These are phyloP conservation scores for Podaxis sp. DNA, from an alignment of 768 basidiomycete genomes.

Conservation along the genomic window DNA sequence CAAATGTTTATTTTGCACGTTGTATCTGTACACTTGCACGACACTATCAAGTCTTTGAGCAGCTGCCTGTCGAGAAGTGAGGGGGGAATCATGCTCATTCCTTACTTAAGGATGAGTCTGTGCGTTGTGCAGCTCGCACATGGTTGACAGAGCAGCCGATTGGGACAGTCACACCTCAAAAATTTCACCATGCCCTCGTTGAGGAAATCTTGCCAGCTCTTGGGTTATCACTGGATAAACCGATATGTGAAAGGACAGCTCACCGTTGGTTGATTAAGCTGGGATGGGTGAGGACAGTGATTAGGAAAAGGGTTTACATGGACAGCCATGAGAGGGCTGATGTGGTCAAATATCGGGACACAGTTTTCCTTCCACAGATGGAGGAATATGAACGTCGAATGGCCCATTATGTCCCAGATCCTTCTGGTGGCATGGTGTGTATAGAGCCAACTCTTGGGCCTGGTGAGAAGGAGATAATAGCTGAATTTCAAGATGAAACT, in stretches of 20 bases:
- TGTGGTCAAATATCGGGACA: conserved; percentile 33
- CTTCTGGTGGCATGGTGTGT: conserved; percentile 20
- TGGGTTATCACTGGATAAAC: conserved; percentile 23
- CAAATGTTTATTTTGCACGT: conserved; percentile 26
- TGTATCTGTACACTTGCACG: conserved; percentile 26
- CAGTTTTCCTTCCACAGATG: conserved; percentile 29
- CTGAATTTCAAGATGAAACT: conserved; percentile 31
- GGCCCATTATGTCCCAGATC: conserved; percentile 16
- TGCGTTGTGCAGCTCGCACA: conserved; percentile 26
- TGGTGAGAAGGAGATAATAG: conserved; percentile 27
- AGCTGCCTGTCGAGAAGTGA: conserved; percentile 26
- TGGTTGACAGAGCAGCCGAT: conserved; percentile 34
- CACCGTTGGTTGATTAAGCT: conserved; percentile 36
- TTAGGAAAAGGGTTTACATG: conserved; percentile 32
- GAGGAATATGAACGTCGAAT: conserved; percentile 20
- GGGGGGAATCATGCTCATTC: conserved; percentile 21
- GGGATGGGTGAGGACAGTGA: conserved; percentile 27
- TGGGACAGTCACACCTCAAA: conserved; percentile 30
- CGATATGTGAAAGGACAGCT: conserved; percentile 32
- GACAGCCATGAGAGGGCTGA: conserved; percentile 29
- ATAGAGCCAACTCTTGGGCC: conserved; percentile 22
- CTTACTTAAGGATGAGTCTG: conserved; percentile 26
- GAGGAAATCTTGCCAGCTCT: conserved; percentile 31
- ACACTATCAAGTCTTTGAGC: conserved; percentile 35
- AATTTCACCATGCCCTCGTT: conserved; percentile 27